Percentiles rank a stretch among this genome's conserved stretches.
Evolutionary conservation across 108 stramenopile species (phyloP).

Genomic region (Nitzschia putrida): DNA sequence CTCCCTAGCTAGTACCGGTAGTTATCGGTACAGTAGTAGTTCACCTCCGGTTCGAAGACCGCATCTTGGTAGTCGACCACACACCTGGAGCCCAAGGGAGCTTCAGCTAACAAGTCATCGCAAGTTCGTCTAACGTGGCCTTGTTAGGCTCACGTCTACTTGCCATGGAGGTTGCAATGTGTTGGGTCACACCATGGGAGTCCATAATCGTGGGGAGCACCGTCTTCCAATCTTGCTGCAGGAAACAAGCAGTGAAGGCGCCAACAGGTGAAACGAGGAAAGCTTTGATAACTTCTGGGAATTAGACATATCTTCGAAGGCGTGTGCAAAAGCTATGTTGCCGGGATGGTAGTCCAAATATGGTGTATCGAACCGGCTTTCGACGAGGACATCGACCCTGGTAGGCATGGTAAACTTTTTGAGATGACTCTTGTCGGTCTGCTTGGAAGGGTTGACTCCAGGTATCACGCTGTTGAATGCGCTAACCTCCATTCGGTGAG

Average conservation of each 20-base stretch:
- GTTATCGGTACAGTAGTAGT: too few species aligned
- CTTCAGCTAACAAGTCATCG: constrained; percentile 27
- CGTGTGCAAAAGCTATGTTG: constrained; percentile 23
- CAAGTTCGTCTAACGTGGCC: constrained; percentile 9
- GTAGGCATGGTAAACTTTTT: constrained; percentile 39
- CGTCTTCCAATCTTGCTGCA: constrained; percentile 32
- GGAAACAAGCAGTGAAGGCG: constrained; percentile 27
- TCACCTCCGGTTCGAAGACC: too few species aligned
- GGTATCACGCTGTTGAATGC: constrained; percentile 10
- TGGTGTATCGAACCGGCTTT: constrained; percentile 40
- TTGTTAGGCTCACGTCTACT: neutral
- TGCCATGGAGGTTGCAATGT: neutral
- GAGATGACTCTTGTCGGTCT: neutral
- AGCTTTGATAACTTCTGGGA: neutral
- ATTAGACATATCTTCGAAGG: neutral
- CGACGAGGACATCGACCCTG: constrained; percentile 41
- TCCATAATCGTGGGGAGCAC: constrained; percentile 45
- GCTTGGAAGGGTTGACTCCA: constrained; percentile 17
- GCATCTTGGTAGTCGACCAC: too few species aligned
- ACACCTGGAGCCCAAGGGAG: constrained; percentile 35
- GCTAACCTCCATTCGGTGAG: neutral
- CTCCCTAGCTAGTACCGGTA: too few species aligned
- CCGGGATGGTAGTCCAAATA: constrained; percentile 53
- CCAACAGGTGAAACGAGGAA: neutral
- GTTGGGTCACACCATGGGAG: neutral